These are phyloP conservation scores for Irineochytrium annulatum DNA, from an alignment of 192 early-diverging fungal species.

Conservation along the genomic window DNA sequence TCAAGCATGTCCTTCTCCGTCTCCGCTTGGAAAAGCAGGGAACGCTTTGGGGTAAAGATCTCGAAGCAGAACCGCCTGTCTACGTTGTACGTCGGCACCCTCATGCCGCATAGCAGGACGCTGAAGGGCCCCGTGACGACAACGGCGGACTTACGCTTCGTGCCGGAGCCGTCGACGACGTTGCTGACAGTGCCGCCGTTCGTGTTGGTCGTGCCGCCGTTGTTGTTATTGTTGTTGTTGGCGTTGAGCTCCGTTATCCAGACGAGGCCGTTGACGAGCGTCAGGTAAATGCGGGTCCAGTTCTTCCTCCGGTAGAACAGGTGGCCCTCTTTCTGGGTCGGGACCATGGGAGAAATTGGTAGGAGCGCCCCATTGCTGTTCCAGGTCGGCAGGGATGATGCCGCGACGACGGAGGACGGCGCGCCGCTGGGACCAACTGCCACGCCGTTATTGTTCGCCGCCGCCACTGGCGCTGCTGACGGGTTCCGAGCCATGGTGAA, in stretches of 20 bases:
- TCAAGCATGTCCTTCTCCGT: conserved; percentile 62
- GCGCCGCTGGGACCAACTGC: no score
- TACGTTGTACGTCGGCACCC: conserved; percentile 45
- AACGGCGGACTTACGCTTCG: conserved; percentile 16
- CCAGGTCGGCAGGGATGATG: no score
- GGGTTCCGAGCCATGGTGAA: no score
- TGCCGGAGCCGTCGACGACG: conserved; percentile 1
- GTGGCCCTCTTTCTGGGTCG: conserved; percentile 65
- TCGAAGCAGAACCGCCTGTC: conserved; percentile 74
- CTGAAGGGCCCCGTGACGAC: conserved; percentile 50
- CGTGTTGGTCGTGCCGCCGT: no score
- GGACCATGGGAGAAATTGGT: neutral
- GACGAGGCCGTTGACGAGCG: conserved; percentile 57
- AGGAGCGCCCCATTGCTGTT: conserved; percentile 4
- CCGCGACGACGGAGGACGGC: no score
- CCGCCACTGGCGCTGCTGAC: no score
- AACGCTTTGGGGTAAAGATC: conserved; percentile 46
- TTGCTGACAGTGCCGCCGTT: conserved; percentile 41
- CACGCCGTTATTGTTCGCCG: no score
- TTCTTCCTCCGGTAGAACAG: conserved; percentile 48
- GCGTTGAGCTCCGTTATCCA: conserved; percentile 22
- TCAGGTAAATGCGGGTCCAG: conserved; percentile 61
- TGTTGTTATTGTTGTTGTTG: no score
- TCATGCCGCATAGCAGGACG: conserved; percentile 52
- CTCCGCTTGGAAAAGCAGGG: conserved; percentile 55